Evolutionary conservation across 495 filamentous ascomycete genomes (phyloP), one percentile per base, ranked within the genome.

Genomic region (Astrocystis sublimbata): DNA sequence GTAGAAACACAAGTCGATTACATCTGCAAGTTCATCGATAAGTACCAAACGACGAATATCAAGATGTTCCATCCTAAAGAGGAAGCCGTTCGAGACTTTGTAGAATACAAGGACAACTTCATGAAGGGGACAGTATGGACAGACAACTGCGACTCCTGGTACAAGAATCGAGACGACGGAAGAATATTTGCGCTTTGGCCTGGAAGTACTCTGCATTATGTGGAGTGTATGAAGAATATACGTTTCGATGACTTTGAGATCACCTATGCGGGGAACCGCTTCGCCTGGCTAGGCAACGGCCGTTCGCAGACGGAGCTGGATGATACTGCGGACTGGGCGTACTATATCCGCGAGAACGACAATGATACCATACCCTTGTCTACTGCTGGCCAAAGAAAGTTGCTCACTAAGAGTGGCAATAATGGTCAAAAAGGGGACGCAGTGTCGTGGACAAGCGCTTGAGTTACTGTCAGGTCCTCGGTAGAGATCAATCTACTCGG

Each of bases 211-310:
- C 66, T 81, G n/a, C 78, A 83, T 51, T 87, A 81, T 68, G 77
- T 82, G 45, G 79, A 87, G 49, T 73, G 77, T 8, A 50, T 86
- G 53, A 72, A 74, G 41, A 65, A 74, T 12, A 63, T 79, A 6
- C 73, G 83, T 1, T 68, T 68, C 19, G 82, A 86, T 61, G 84
- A 85, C 65, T 86, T 78, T 63, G 71, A 83, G 1, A 61, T 83
- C 26, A 64, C 70, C 30, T 85, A 84, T 58, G 71, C 73, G n/a
- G 58, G 60, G 1, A 81, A 83, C 54, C 64, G 80, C 43, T 84
- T 83, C 67, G 71, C 71, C 17, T 79, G 78, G 64, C 71, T 84
- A 71, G 80, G 80, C 35, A 83, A 84, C 66, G 81, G 82, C 3
- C 65, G 62, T 40, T 67, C 65, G 7, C 57, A 49, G 41, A 67